Base-by-base conservation (phyloP, 805 yeast species). In the Candida oleophila region DNA sequence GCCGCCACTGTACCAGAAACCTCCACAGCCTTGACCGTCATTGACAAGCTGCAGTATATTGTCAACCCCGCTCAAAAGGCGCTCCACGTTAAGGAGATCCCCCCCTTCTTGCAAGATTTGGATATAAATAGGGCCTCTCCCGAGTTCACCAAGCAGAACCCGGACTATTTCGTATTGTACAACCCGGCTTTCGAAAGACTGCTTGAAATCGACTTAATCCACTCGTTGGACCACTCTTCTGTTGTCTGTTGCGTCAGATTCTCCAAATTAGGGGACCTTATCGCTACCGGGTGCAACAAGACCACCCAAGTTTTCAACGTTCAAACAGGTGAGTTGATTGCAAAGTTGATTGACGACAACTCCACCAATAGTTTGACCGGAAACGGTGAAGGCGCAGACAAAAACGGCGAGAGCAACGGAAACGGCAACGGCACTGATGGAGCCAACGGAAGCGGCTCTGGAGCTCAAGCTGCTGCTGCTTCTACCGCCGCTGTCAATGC, bases 171-270 rank as follows among this genome's bases (percentile, higher is more conserved):
- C 66, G 87, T 89, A 12, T 78, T 94, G 54, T 92, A 87, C 74
- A 94, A 92, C 70, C 96, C 96, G 36, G 87, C 89, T 22, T 81
- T 89, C 53, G 62, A 61, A 50, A 70, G 72, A 41, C 73, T 66
- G 54, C 78, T 89, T 48, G 97, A 92, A 61, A 91, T 92, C 43
- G 94, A 90, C 43, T 76, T 92, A 52, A 88, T 90, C 55, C 94
- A 87, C 62, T 85, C 96, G 12, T 80, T 92, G 56, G 96, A 88
- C 62, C 98, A 94, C 71, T 80, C 90, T 14, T 87, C 96, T 1
- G 98, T 92, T 39, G 98, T 92, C 43, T 94, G 98, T 74, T 92
- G 98, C 68, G 98, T 92, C 48, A 79, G 96, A 51, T 92, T 94
- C 73, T 83, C 91, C 48, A 82, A 82, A 53, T 96, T 89, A 64